phyloP scores from a whole-genome alignment of 2,329 filamentous ascomycete species.

The Botrytis pseudocinerea region DNA sequence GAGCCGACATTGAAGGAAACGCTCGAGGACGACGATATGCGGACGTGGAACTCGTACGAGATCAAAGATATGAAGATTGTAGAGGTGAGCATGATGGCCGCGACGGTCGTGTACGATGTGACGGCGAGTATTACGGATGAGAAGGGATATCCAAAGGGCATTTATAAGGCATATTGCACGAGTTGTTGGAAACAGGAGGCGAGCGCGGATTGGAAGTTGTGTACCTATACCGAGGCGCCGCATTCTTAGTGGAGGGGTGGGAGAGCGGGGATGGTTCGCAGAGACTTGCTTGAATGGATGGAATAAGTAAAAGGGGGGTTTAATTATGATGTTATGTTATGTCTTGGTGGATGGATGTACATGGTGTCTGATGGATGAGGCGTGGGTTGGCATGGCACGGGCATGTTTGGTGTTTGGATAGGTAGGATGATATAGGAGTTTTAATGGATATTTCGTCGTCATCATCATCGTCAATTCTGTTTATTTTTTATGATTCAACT shows the following conservation, averaged over 20 bases:
- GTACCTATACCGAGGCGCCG: constrained; percentile 21
- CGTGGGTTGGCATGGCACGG: constrained; percentile 16
- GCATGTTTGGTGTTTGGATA: constrained; percentile 11
- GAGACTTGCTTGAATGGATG: not conserved
- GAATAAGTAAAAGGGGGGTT: not conserved
- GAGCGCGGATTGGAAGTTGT: constrained; percentile 21
- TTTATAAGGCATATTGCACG: constrained; percentile 19
- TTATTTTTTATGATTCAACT: not conserved
- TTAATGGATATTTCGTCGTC: constrained; percentile 13
- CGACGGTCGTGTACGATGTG: constrained; percentile 15
- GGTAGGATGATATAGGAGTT: constrained; percentile 16
- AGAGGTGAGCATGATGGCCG: constrained; percentile 22
- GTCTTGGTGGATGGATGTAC: constrained; percentile 7
- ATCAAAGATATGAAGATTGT: constrained; percentile 23
- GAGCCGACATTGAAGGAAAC: constrained; percentile 19
- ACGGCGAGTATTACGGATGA: constrained; percentile 15
- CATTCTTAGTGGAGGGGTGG: constrained; percentile 10
- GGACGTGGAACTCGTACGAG: constrained; percentile 18
- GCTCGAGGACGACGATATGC: constrained; percentile 22
- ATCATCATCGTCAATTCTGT: not conserved
- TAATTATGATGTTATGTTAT: constrained; percentile 12
- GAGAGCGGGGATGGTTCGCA: not conserved
- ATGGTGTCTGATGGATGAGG: constrained; percentile 8
- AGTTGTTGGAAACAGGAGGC: constrained; percentile 23
- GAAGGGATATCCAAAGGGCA: constrained; percentile 2